Evolutionary conservation across 768 basidiomycete genomes (phyloP).

Genomic region (Lactarius tabidus): DNA sequence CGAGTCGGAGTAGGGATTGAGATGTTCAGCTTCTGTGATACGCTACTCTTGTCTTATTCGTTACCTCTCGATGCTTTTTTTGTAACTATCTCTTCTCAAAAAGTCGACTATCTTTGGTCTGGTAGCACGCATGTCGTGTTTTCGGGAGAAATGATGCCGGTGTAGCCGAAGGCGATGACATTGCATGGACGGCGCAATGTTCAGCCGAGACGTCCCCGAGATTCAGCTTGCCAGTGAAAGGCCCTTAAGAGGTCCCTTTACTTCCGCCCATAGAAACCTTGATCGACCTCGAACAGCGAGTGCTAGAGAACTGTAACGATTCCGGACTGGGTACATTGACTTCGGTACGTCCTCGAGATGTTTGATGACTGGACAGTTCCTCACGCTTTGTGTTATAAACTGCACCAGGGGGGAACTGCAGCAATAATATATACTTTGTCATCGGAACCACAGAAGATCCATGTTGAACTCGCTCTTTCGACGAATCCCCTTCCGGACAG

Average conservation of each 20-base stretch:
- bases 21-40: not conserved
- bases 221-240: not conserved
- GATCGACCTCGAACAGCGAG: not conserved
- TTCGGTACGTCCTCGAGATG: not conserved
- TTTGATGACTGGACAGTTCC: not conserved
- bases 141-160: not conserved
- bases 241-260: not conserved
- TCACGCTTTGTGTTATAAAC: not conserved
- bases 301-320: not conserved
- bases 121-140: not conserved
- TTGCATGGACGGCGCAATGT: not conserved
- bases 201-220: too few species aligned
- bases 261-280: not conserved
- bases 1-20: constrained; percentile 26
- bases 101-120: not conserved
- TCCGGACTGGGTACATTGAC: not conserved
- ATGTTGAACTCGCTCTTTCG: constrained; percentile 12
- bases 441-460: not conserved
- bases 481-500: not conserved
- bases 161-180: not conserved
- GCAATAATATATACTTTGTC: not conserved
- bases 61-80: not conserved
- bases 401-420: not conserved
- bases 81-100: not conserved
- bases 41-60: not conserved